Base-by-base conservation (phyloP, 2,329 filamentous ascomycete genomes). In the Claviceps sp. region DNA sequence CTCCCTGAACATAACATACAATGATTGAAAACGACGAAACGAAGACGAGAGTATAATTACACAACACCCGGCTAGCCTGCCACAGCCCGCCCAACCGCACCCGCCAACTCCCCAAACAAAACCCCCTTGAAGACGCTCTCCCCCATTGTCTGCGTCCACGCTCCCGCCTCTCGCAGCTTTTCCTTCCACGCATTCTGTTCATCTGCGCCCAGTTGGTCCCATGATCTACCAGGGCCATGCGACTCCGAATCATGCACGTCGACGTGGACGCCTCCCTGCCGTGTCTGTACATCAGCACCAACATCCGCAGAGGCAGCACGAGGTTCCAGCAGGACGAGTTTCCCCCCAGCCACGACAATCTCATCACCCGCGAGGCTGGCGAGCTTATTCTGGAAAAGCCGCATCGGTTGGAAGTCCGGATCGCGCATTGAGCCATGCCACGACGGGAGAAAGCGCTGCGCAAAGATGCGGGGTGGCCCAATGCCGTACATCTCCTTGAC, bases 81-180 rank as follows among this genome's bases (percentile, higher is more conserved):
- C 50, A 78, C 70, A 47, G 74, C 71, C 34, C 69, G 70, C 5
- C 80, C 77, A 16, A 86, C 78, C 50, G 74, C 69, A 2, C 78
- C 84, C 1, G 78, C 85, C 57, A 87, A 72, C 67, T 88, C 78
- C 20, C 82, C 79, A 67, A 94, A 94, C 56, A 94, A 70, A 37
- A 94, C 78, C 2, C 86, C 85, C 67, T 83, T 81, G 58, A 94
- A 77, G 34, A 93, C 78, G 9, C 73, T 75, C 70, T 91, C 87
- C 2, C 86, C 86, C 73, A 91, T 86, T 40, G 79, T 75, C 62
- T 84, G 81, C n/a, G 79, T 78, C 88, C 87, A 94, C 57, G 88
- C 79, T 0, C 88, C 88, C 0, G 86, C 82, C 51, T 82, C 74
- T 52, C 73, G 72, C 38, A 94, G 73, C 62, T 76, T 78, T 58